phyloP scores from a whole-genome alignment of 176 grass and related monocot species.

The Hsuehochloa calcarea region DNA sequence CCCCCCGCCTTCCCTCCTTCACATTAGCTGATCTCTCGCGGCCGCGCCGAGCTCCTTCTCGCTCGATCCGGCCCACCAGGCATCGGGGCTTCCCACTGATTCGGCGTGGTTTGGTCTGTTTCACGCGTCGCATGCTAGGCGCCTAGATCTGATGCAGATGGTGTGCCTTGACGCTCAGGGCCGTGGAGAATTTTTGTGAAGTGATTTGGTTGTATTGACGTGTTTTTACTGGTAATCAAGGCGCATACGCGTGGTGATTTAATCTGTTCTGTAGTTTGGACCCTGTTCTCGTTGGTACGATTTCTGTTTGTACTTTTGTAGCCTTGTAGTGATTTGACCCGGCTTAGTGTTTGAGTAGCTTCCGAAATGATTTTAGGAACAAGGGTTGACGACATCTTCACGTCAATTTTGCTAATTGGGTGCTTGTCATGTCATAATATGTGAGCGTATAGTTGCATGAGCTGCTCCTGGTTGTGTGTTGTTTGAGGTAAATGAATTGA shows the following conservation, averaged over 20 bases:
- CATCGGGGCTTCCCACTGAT: not conserved
- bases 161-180: not conserved
- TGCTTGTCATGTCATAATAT: not conserved
- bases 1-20: not conserved
- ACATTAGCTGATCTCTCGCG: not conserved
- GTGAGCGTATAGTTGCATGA: not conserved
- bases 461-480: not conserved
- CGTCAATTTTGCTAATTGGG: not conserved
- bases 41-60: not conserved
- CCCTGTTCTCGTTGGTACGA: not conserved
- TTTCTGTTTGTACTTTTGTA: not conserved
- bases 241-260: not conserved
- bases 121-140: not conserved
- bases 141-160: constrained; percentile 9
- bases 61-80: constrained; percentile 4
- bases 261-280: not conserved
- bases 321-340: not conserved
- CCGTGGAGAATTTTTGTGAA: not conserved
- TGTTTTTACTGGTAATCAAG: not conserved
- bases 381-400: not conserved
- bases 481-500: not conserved
- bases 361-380: not conserved
- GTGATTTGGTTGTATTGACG: not conserved
- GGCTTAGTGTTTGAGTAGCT: not conserved
- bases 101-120: not conserved